Percentiles rank a stretch among this genome's conserved stretches.
These are phyloP conservation scores for Botrytis squamosa DNA, from an alignment of 2,329 filamentous ascomycete species.

Conservation along the genomic window DNA sequence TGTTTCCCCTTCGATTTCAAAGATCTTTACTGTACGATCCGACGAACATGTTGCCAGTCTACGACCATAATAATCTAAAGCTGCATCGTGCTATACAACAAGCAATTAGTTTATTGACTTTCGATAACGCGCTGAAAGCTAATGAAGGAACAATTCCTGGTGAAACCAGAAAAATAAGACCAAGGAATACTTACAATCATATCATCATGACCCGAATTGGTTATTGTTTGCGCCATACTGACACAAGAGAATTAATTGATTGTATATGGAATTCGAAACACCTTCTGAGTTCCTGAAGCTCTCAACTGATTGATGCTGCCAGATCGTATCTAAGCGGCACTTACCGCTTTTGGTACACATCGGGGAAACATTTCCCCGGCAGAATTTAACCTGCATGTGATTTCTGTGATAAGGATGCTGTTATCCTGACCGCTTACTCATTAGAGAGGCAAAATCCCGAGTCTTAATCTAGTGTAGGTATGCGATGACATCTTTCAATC, in stretches of 20 bases:
- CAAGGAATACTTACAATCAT: conserved; percentile 76
- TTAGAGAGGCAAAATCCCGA: neutral
- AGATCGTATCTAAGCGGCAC: conserved; percentile 19
- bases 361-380: conserved; percentile 7
- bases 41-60: conserved; percentile 96
- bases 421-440: conserved; percentile 1
- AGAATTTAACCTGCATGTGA: neutral
- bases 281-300: neutral
- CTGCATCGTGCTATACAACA: conserved; percentile 82
- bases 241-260: conserved; percentile 22
- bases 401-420: neutral
- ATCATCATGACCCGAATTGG: conserved; percentile 90
- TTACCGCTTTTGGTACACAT: conserved; percentile 5
- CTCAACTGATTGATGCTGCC: conserved; percentile 18
- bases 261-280: conserved; percentile 7
- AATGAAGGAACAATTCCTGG: neutral
- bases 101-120: conserved; percentile 7
- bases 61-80: conserved; percentile 96
- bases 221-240: conserved; percentile 71
- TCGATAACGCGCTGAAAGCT: conserved; percentile 1
- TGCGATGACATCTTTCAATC: neutral
- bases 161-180: neutral
- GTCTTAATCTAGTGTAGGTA: neutral
- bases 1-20: conserved; percentile 91
- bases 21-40: conserved; percentile 99